Conservation (phyloP, 75 land plant genomes). For the Selaginella tamariscina region DNA sequence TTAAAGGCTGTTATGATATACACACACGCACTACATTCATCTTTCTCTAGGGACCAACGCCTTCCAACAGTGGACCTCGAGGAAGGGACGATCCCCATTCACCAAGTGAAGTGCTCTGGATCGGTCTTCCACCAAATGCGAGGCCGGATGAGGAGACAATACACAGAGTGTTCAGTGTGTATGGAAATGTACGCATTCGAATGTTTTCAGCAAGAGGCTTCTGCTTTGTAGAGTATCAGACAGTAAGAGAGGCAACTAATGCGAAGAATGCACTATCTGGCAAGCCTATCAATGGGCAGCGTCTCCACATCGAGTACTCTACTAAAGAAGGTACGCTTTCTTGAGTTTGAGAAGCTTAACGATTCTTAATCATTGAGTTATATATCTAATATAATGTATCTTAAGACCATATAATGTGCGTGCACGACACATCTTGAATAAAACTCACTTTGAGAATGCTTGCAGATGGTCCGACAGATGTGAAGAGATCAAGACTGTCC, state of each 20-base stretch:
- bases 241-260: slow-evolving; percentile 69
- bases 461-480: no score
- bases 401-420: no score
- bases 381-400: no score
- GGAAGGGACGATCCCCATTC: slow-evolving; percentile 38
- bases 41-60: background rate
- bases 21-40: no score
- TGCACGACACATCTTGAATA: no score
- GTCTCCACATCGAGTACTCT: slow-evolving; percentile 66
- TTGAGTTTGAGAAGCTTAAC: slow-evolving; percentile 18
- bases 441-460: no score
- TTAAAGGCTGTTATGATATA: no score
- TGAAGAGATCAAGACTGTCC: background rate
- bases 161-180: slow-evolving; percentile 72
- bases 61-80: background rate
- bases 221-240: slow-evolving; percentile 75
- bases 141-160: slow-evolving; percentile 71
- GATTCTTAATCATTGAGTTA: no score
- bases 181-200: slow-evolving; percentile 78
- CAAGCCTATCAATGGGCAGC: slow-evolving; percentile 75
- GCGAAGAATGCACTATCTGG: slow-evolving; percentile 84
- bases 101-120: slow-evolving; percentile 74
- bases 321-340: slow-evolving; percentile 47
- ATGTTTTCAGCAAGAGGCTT: slow-evolving; percentile 62
- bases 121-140: slow-evolving; percentile 66